Conservation (phyloP, 2,329 filamentous ascomycete species). For the Venturia oleaginea region DNA sequence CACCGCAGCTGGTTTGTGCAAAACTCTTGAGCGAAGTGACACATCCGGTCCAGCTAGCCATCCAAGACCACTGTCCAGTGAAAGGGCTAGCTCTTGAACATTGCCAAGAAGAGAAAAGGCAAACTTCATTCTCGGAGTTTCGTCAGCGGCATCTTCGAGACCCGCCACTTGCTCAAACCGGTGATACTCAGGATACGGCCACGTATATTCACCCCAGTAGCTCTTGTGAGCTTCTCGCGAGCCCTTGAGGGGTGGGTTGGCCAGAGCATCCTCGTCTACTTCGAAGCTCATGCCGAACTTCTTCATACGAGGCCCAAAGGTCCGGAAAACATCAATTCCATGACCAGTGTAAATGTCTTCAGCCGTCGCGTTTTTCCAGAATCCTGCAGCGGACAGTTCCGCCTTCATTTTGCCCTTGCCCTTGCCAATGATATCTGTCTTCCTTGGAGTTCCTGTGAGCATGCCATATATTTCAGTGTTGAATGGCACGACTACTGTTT, state of each 20-base stretch:
- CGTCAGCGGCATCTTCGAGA: constrained; percentile 55
- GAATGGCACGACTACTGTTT: constrained; percentile 57
- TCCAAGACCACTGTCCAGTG: constrained; percentile 58
- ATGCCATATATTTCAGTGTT: constrained; percentile 53
- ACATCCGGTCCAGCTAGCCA: constrained; percentile 56
- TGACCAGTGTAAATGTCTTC: constrained; percentile 44
- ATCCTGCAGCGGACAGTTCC: constrained; percentile 14
- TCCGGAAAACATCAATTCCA: constrained; percentile 52
- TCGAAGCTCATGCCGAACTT: constrained; percentile 62
- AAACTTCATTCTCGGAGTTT: constrained; percentile 50
- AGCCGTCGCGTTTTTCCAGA: constrained; percentile 34
- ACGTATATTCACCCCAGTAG: constrained; percentile 58
- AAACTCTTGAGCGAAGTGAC: constrained; percentile 39
- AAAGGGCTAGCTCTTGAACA: constrained; percentile 56
- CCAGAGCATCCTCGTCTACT: constrained; percentile 46
- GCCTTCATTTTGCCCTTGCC: constrained; percentile 25
- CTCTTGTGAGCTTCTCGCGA: constrained; percentile 45
- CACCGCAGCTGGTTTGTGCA: constrained; percentile 34
- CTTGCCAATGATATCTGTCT: constrained; percentile 28
- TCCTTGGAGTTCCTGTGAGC: constrained; percentile 22
- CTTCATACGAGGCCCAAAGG: constrained; percentile 51
- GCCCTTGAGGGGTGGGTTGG: constrained; percentile 46
- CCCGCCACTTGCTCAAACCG: constrained; percentile 51
- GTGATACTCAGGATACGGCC: constrained; percentile 51
- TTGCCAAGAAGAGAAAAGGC: constrained; percentile 49